Percentiles rank a stretch among this genome's conserved stretches.
Evolutionary conservation across 192 early-diverging fungal species (phyloP).

Genomic region (Backusella psychrophila): DNA sequence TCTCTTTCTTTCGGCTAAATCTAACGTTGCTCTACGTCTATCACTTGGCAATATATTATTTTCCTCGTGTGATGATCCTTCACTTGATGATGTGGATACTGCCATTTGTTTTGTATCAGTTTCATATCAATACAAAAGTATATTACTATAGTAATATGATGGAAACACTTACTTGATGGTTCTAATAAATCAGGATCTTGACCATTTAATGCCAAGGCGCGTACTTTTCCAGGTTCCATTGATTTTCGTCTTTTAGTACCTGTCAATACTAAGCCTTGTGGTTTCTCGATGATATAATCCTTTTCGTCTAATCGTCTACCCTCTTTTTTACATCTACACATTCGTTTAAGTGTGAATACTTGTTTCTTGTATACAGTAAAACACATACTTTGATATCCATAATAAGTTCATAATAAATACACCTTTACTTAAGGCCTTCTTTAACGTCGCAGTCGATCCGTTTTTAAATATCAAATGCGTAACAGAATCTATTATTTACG

Average conservation of each 20-base stretch:
- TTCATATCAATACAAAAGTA: not conserved
- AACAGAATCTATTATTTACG: slow-evolving; percentile 19
- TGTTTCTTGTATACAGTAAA: not conserved
- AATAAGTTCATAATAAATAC: slow-evolving; percentile 28
- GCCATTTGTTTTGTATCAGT: not conserved
- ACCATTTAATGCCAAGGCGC: not conserved
- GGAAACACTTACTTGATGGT: not conserved
- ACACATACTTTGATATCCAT: slow-evolving; percentile 24
- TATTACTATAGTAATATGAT: no score
- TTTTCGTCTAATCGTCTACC: slow-evolving; percentile 19
- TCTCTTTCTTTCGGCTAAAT: not conserved
- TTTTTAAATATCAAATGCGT: slow-evolving; percentile 36
- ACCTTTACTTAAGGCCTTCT: slow-evolving; percentile 21
- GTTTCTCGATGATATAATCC: slow-evolving; percentile 18
- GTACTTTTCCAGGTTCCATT: slow-evolving; percentile 35
- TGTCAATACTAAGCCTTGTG: slow-evolving; percentile 11
- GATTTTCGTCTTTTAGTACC: slow-evolving; percentile 27
- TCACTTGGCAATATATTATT: not conserved
- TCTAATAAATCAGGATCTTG: not conserved
- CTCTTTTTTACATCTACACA: slow-evolving; percentile 16
- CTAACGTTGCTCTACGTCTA: not conserved
- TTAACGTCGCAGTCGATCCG: slow-evolving; percentile 26
- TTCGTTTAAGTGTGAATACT: not conserved
- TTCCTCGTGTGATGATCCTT: not conserved
- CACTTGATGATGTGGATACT: not conserved